These are phyloP conservation scores for Aspergillus kassunensis DNA, from an alignment of 495 filamentous ascomycete species.

Conservation along the genomic window DNA sequence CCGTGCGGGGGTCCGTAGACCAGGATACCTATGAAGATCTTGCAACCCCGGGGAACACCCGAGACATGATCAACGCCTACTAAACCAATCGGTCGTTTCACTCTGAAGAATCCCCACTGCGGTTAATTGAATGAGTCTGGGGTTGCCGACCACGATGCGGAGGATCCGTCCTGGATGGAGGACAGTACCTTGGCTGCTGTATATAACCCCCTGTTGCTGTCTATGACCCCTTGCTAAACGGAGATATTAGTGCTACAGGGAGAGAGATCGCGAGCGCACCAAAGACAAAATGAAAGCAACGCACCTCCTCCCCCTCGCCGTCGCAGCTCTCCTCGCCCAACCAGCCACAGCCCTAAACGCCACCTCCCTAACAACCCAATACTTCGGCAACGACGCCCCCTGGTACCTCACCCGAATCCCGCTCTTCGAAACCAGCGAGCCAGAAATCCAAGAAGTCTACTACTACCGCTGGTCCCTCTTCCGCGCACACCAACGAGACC, in stretches of 20 bases:
- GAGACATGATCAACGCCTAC: not conserved
- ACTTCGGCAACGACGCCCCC: constrained; percentile 20
- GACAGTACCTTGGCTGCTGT: too few species aligned
- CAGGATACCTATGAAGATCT: not conserved
- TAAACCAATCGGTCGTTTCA: not conserved
- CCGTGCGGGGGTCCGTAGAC: not conserved
- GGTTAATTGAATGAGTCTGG: too few species aligned
- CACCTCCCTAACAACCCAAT: constrained; percentile 2
- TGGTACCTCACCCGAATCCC: constrained; percentile 22
- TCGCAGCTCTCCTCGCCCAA: not conserved
- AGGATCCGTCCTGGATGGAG: too few species aligned
- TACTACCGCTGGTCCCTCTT: constrained; percentile 32
- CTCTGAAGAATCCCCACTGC: too few species aligned
- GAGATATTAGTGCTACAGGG: too few species aligned
- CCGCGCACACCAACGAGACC: constrained; percentile 30
- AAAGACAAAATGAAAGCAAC: too few species aligned
- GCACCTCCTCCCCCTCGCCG: too few species aligned
- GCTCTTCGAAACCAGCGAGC: constrained; percentile 14
- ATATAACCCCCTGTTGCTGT: too few species aligned
- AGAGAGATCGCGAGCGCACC: too few species aligned
- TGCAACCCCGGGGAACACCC: not conserved
- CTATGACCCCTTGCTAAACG: too few species aligned
- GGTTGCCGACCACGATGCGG: too few species aligned
- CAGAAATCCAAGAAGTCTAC: constrained; percentile 27
- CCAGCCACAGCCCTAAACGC: constrained; percentile 4